Base-by-base conservation (phyloP, 176 grass and related monocot species). In the Carex cristatella region DNA sequence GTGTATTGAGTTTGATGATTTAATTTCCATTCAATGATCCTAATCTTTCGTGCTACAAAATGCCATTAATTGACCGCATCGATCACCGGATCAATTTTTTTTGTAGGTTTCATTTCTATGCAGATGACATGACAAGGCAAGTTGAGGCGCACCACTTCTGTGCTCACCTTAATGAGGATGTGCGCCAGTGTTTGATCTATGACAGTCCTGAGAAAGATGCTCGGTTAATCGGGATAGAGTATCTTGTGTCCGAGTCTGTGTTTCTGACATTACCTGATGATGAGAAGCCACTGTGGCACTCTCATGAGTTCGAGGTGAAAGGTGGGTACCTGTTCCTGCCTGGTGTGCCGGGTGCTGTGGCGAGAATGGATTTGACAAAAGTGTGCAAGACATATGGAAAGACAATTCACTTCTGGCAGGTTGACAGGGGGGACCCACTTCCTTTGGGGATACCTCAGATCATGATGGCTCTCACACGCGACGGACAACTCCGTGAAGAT, bases 91-190 rank as follows among this genome's bases (percentile, higher is more conserved):
- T 56, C 19, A 16, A 23, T 5, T 8, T 18, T 23, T 23, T 48
- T 71, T 68, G 5, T 33, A 90, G 89, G 30, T 94, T 98, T 86
- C 95, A 98, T 75, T 93, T 91, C 86, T 97, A 97, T 87, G 87
- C 71, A 0, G 81, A 94, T 88, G 95, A 97, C 90, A 91, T 94
- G 95, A 70, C 74, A 15, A 86, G 92, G 62, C 91, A 94, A 84
- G 91, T 95, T 84, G 93, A 95, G 85, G 93, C 93, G 61, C 93
- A 95, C 89, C 93, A 95, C 85, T 95, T 91, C 80, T 95, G 93
- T 88, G 79, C 89, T 14, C 93, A 93, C 87, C 80, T 93, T 5
- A 98, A 82, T 67, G 91, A 97, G 87, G 92, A 98, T 79, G 4
- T 98, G 75, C 86, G 91, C 0, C 95, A 98, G 90, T 98, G 92